These are phyloP conservation scores for Wickerhamiella bombiphila DNA, from an alignment of 805 yeast genomes.

Conservation along the genomic window DNA sequence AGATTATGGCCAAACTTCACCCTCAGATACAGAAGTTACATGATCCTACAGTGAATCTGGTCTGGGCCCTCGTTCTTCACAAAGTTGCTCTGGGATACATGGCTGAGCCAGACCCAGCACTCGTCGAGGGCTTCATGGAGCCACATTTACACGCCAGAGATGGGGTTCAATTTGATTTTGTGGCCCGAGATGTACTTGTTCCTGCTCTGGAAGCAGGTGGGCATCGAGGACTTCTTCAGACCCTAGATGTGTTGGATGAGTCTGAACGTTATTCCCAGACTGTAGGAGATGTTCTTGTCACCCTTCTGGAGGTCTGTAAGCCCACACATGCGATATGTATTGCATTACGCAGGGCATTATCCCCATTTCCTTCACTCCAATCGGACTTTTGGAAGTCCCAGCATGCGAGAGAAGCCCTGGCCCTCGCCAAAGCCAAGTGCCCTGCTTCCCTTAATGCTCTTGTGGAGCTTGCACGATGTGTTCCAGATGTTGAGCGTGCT, in stretches of 20 bases:
- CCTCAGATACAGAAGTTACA: slow-evolving; percentile 3
- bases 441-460: slow-evolving; percentile 52
- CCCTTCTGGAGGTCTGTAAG: slow-evolving; percentile 8
- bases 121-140: not conserved
- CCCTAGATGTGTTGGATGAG: not conserved
- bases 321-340: slow-evolving; percentile 11
- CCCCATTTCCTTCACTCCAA: slow-evolving; percentile 32
- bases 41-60: slow-evolving; percentile 10
- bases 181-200: slow-evolving; percentile 4
- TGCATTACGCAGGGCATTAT: slow-evolving; percentile 30
- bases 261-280: slow-evolving; percentile 12
- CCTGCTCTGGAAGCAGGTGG: slow-evolving; percentile 4
- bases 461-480: slow-evolving; percentile 37
- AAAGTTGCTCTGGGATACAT: slow-evolving; percentile 16
- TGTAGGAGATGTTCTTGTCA: slow-evolving; percentile 16
- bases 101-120: slow-evolving; percentile 13
- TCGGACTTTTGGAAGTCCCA: slow-evolving; percentile 34
- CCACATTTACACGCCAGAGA: slow-evolving; percentile 2
- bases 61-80: slow-evolving; percentile 21
- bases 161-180: slow-evolving; percentile 3
- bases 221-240: not conserved
- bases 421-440: slow-evolving; percentile 54
- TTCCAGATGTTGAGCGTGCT: not conserved
- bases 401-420: slow-evolving; percentile 31
- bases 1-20: slow-evolving; percentile 15